These are phyloP conservation scores for Nevesoporus exiguus DNA, from an alignment of 768 basidiomycete species.

Conservation along the genomic window DNA sequence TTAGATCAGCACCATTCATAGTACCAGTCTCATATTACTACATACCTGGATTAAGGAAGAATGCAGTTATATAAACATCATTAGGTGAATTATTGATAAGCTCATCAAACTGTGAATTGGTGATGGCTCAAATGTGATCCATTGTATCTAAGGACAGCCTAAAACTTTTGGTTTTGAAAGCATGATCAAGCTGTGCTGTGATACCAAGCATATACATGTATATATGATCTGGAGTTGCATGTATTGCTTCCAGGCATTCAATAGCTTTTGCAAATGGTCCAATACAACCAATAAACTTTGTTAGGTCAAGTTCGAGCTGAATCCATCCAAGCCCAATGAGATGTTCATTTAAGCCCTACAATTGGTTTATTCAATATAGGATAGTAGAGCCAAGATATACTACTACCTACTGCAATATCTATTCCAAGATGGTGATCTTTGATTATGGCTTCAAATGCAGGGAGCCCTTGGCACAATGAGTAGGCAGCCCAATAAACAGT, in stretches of 20 bases:
- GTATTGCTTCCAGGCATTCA: neutral
- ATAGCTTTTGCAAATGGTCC: neutral
- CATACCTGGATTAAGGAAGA: neutral
- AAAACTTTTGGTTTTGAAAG: neutral
- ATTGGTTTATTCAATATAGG: too few relatives aligned
- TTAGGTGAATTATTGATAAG: neutral
- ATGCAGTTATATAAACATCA: neutral
- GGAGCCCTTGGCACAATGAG: neutral
- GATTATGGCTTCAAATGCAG: neutral
- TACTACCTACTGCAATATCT: neutral
- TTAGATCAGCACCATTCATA: too few relatives aligned
- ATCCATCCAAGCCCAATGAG: neutral
- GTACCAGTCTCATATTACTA: too few relatives aligned
- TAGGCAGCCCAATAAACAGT: neutral
- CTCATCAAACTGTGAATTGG: neutral
- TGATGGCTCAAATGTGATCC: neutral
- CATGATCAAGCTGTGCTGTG: neutral
- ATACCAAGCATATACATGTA: neutral
- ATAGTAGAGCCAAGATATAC: too few relatives aligned
- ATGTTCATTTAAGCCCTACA: neutral
- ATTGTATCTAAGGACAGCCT: neutral
- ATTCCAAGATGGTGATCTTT: neutral
- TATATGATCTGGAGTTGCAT: neutral
- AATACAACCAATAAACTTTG: neutral
- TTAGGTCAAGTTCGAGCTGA: neutral